Evolutionary conservation across 495 filamentous ascomycete species (phyloP), one percentile per base, ranked within the genome.

Genomic region (Bacidia gigantensis): DNA sequence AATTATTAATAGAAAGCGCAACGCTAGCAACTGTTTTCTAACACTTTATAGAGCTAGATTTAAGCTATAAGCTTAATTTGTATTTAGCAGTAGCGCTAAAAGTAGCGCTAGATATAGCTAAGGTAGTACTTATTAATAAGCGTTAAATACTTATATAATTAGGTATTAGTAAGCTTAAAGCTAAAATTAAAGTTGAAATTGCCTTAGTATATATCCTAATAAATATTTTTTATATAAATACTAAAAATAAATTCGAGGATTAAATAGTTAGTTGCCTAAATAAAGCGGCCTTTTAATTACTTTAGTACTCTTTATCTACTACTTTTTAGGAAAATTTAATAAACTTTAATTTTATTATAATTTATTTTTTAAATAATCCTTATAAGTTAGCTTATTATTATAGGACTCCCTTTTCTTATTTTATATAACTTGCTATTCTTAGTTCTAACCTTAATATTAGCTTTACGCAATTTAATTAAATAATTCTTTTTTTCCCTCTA

Each of bases 11-110:
- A 46, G 18, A 3, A 46, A 53, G 17, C 14, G 14, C 14, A 35
- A 14, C 14, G 14, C 7, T 35, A 35, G 29, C 29, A 35, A 35
- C 14, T 35, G 7, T 35, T 7, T 42, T 51, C 12, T 5, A 41
- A 18, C 10, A 12, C n/a, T 39, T 14, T 39, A 40, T 38, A 38
- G 11, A 49, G 11, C 11, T 17, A 38, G 11, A 38, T 49, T 26
- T 49, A 49, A 7, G 5, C 11, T 26, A 17, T 26, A 39, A 44
- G 12, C 20, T 17, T 44, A 44, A 17, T 48, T n/a, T 25, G 14
- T 51, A 47, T 51, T 26, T 51, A 48, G 46, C 7, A 51, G 46
- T 39, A 26, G 3, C 3, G 26, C 12, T 39, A n/a, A 17, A 7
- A 3, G 11, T 44, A 51, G 3, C 43, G 5, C n/a, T n/a, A n/a